A percentile compares a stretch with the other conserved stretches of the same genome.
Conservation (phyloP, 805 yeast species). For the Scheffersomyces ergatensis region DNA sequence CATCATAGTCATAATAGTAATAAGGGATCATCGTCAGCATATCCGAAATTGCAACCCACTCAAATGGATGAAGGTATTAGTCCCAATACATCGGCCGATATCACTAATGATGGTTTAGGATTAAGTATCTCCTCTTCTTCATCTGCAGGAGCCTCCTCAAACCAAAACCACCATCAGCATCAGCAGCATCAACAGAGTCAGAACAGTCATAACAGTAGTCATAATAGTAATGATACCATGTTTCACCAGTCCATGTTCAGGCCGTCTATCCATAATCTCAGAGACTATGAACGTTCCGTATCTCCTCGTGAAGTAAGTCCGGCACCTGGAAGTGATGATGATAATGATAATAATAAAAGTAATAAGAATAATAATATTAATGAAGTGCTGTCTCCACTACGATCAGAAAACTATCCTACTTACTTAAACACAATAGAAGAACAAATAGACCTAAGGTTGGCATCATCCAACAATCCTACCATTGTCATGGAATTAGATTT, state of each 20-base stretch:
- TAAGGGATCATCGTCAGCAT: neutral
- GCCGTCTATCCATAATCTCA: conserved; percentile 12
- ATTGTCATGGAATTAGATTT: conserved; percentile 82
- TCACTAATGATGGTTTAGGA: neutral
- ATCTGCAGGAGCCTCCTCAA: no score
- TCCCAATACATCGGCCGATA: neutral
- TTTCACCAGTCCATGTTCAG: conserved; percentile 13
- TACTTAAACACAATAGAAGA: conserved; percentile 29
- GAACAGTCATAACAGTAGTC: neutral
- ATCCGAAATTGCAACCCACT: neutral
- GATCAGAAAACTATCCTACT: neutral
- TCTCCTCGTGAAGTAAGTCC: no score
- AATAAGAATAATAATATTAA: neutral
- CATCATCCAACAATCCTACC: conserved; percentile 69
- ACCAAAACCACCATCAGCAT: neutral
- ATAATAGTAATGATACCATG: neutral
- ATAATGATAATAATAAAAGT: neutral
- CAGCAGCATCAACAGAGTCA: conserved; percentile 4
- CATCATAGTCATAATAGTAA: no score
- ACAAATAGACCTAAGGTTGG: conserved; percentile 55
- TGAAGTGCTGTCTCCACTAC: neutral
- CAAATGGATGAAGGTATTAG: neutral
- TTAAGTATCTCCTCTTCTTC: no score
- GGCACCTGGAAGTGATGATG: conserved; percentile 11
- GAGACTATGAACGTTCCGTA: conserved; percentile 28